Evolutionary conservation across 495 filamentous ascomycete species (phyloP).

Genomic region (Trichocladium uniseriatum): DNA sequence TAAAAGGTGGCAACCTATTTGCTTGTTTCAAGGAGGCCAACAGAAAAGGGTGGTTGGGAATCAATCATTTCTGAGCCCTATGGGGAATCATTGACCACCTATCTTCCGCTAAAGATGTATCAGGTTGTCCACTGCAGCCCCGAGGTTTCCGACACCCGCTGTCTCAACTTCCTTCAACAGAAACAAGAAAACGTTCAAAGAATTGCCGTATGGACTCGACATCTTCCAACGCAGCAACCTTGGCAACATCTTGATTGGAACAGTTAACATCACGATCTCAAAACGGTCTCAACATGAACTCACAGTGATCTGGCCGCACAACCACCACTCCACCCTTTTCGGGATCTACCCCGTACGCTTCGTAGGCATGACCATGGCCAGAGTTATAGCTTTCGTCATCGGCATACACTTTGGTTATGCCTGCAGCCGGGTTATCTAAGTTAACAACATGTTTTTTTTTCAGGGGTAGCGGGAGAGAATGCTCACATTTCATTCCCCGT

Average conservation of each 20-base stretch:
- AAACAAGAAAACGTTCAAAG: conserved; percentile 16
- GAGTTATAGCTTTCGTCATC: conserved; percentile 60
- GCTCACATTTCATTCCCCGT: conserved; percentile 50
- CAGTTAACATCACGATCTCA: neutral
- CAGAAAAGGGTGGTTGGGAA: too few species aligned
- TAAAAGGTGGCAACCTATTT: too few species aligned
- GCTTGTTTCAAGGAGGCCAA: neutral
- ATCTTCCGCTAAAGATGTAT: too few species aligned
- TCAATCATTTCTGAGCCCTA: too few species aligned
- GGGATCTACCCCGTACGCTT: conserved; percentile 48
- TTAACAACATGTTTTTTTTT: too few species aligned
- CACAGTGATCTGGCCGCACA: conserved; percentile 62
- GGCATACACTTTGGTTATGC: conserved; percentile 53
- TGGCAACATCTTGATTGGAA: conserved; percentile 18
- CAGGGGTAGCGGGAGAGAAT: neutral
- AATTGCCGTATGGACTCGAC: conserved; percentile 12
- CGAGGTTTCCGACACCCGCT: too few species aligned
- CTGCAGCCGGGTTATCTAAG: conserved; percentile 21
- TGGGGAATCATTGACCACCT: too few species aligned
- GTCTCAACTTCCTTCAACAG: neutral
- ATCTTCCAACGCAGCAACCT: conserved; percentile 16
- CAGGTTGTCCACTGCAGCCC: too few species aligned
- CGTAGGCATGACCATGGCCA: conserved; percentile 56
- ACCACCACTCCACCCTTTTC: conserved; percentile 48
- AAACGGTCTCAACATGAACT: conserved; percentile 17